Evolutionary conservation across 768 basidiomycete genomes (phyloP), one percentile per base, ranked within the genome.

Genomic region (Amanita fuliginea): DNA sequence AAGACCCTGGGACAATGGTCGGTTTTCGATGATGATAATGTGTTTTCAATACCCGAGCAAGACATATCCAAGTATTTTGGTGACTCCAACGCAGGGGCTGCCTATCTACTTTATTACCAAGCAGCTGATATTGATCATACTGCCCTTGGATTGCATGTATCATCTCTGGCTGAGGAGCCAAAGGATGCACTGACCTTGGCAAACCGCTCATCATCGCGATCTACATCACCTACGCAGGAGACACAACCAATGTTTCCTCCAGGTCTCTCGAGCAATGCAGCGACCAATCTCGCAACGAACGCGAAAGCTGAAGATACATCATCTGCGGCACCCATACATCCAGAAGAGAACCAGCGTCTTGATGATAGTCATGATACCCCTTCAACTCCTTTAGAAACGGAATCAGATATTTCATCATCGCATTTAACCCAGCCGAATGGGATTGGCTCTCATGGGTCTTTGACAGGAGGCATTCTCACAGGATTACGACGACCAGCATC

Each of bases 101-200:
- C 95, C 16, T 99, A 99, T 63, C 93, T 98, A 21, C 74, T 99
- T 33, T 98, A 95, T 68, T 99, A 98, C 65, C 92, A 97, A 65
- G 93, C 92, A 21, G 82, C 76, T 30, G 92, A 97, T 63, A 74
- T 98, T 49, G 84, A 95, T 60, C 69, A 76, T 32, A 62, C 68
- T n/a, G 69, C 74, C 18, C 74, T 94, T 24, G 93, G 91, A 1
- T 65, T 95, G 18, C 76, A 71, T 42, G 58, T 55, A 39, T 58
- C 56, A 51, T 57, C 53, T 48, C 64, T 47, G 56, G 60, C 54
- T 21, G 41, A 19, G 21, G 49, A 50, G 14, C 32, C 21, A 24
- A 50, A 33, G 16, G 49, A 35, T 22, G 22, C 33, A 4, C 13
- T n/a, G 50, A 58, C 57, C 33, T 47, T 51, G 10, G 51, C 57